A percentile compares a stretch with the other conserved stretches of the same genome.
These are phyloP conservation scores for Entoloma clypeatum DNA, from an alignment of 1,284 basidiomycete species.

Conservation along the genomic window DNA sequence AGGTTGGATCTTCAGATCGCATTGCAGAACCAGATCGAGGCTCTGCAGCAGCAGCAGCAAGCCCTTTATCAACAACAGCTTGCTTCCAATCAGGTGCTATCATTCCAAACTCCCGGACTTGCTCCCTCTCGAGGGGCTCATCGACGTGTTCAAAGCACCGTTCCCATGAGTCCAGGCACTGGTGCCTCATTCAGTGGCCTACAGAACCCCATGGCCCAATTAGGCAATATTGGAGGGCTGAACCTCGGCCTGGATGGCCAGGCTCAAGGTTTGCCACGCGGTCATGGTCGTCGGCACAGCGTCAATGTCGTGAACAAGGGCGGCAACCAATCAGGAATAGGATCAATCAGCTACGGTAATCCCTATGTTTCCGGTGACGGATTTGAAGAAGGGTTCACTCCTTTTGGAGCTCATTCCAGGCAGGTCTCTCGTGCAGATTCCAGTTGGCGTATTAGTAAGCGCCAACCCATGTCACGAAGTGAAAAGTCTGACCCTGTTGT, in stretches of 20 bases:
- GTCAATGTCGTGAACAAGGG: slow-evolving; percentile 88
- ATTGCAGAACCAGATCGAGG: slow-evolving; percentile 87
- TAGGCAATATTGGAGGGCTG: slow-evolving; percentile 53
- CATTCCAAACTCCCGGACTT: slow-evolving; percentile 67
- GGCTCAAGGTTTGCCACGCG: slow-evolving; percentile 63
- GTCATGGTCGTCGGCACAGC: slow-evolving; percentile 91
- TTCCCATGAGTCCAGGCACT: slow-evolving; percentile 54
- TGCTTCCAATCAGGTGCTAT: slow-evolving; percentile 70
- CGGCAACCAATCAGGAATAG: slow-evolving; percentile 39
- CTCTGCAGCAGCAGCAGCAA: slow-evolving; percentile 85
- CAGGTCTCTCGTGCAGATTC: slow-evolving; percentile 76
- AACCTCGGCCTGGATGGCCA: slow-evolving; percentile 65
- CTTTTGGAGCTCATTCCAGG: slow-evolving; percentile 70
- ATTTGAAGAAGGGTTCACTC: slow-evolving; percentile 73
- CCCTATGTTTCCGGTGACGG: slow-evolving; percentile 52
- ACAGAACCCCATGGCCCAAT: slow-evolving; percentile 66
- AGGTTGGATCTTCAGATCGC: slow-evolving; percentile 57
- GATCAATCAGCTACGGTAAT: slow-evolving; percentile 50
- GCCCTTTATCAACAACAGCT: slow-evolving; percentile 84
- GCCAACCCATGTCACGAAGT: slow-evolving; percentile 3
- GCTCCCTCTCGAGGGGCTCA: slow-evolving; percentile 67
- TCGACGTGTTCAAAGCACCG: slow-evolving; percentile 86
- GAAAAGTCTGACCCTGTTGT: slow-evolving; percentile 8
- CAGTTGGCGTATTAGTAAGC: slow-evolving; percentile 85
- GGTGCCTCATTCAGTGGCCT: slow-evolving; percentile 43